Conservation (phyloP, 2,329 filamentous ascomycete species). For the Diaporthe ilicicola region DNA sequence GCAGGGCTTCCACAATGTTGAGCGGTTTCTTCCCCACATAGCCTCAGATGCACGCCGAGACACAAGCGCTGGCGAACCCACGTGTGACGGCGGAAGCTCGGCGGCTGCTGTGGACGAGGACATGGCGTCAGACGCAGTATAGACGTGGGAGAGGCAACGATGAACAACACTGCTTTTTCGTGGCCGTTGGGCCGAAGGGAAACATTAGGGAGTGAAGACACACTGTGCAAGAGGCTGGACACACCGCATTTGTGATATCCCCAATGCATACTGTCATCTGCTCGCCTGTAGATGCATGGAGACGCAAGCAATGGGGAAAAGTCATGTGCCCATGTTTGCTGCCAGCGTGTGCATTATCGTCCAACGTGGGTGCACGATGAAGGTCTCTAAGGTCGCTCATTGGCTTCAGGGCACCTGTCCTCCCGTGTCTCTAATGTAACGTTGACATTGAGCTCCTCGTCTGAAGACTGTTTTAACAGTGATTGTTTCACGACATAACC, state of each 20-base stretch:
- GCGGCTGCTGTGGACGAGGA: background rate
- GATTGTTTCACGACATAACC: constrained; percentile 17
- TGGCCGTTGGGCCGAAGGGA: background rate
- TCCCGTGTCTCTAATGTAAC: constrained; percentile 10
- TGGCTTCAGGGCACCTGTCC: background rate
- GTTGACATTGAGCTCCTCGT: background rate
- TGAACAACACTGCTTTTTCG: background rate
- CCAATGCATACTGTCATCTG: background rate
- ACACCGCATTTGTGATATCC: background rate
- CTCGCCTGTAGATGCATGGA: background rate
- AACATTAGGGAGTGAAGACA: background rate
- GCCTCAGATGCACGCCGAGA: background rate
- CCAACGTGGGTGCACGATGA: constrained; percentile 7
- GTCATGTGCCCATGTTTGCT: constrained; percentile 24
- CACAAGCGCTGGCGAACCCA: background rate
- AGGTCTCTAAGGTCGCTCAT: background rate
- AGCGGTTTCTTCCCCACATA: background rate
- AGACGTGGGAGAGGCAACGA: background rate
- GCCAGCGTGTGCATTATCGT: background rate
- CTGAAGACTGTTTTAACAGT: background rate
- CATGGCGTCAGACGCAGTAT: constrained; percentile 9
- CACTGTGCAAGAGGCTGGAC: background rate
- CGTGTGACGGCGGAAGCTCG: background rate
- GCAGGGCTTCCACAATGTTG: background rate
- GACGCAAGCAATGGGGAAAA: background rate